Conservation (phyloP, 2,329 filamentous ascomycete genomes). For the Fusarium veterinarium region DNA sequence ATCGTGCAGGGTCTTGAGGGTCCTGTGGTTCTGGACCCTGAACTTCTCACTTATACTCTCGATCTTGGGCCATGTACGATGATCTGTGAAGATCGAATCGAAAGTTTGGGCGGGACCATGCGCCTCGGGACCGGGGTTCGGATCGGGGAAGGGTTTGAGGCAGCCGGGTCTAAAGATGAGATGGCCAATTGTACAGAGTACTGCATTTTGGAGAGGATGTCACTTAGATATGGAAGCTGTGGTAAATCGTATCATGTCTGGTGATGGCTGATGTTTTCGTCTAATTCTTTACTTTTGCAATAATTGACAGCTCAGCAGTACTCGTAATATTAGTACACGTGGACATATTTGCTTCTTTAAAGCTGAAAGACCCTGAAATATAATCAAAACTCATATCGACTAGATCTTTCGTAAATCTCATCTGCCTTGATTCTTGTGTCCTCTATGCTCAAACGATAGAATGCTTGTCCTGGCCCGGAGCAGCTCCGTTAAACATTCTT, state of each 20-base stretch:
- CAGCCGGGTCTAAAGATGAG: neutral
- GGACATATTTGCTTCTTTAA: slow-evolving; percentile 8
- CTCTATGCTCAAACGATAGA: neutral
- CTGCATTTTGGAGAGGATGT: neutral
- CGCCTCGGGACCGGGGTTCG: slow-evolving; percentile 1
- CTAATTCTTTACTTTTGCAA: neutral
- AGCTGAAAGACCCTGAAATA: neutral
- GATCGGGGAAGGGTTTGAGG: slow-evolving; percentile 10
- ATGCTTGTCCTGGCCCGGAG: slow-evolving; percentile 12
- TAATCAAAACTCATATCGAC: neutral
- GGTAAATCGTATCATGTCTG: slow-evolving; percentile 13
- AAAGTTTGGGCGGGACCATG: slow-evolving; percentile 5
- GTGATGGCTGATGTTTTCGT: neutral
- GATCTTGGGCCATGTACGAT: slow-evolving; percentile 15
- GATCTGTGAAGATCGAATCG: slow-evolving; percentile 31
- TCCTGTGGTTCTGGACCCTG: slow-evolving; percentile 26
- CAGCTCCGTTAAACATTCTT: slow-evolving; percentile 12
- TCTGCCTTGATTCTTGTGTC: neutral
- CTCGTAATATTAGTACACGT: neutral
- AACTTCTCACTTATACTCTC: slow-evolving; percentile 6
- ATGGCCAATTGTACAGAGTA: neutral
- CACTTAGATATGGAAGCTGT: neutral
- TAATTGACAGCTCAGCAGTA: neutral
- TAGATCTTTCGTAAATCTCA: neutral
- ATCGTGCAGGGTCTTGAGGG: slow-evolving; percentile 5